These are phyloP conservation scores for Botryobasidium botryosum DNA, from an alignment of 768 basidiomycete species.

Conservation along the genomic window DNA sequence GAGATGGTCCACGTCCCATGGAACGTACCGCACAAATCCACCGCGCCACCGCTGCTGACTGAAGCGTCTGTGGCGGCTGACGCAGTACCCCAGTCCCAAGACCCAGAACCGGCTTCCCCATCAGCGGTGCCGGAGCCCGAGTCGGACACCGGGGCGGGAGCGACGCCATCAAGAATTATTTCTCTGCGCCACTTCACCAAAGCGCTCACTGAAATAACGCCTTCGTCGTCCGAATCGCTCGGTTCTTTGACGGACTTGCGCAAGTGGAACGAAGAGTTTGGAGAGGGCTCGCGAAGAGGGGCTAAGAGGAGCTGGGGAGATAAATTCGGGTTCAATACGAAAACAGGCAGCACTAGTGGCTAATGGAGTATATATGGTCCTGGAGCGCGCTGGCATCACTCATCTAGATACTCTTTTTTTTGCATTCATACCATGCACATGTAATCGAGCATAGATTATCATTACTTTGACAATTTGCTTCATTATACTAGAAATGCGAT, in stretches of 20 bases:
- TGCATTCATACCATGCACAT: too few species aligned
- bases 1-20: constrained; percentile 71
- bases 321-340: constrained; percentile 61
- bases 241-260: constrained; percentile 59
- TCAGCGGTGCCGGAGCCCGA: neutral
- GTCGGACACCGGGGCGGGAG: neutral
- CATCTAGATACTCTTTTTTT: too few species aligned
- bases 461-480: too few species aligned
- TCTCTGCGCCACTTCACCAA: constrained; percentile 54
- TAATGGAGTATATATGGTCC: too few species aligned
- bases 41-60: neutral
- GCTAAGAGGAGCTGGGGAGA: constrained; percentile 76
- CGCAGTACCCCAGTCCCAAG: neutral
- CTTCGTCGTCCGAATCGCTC: constrained; percentile 69
- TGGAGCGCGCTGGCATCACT: too few species aligned
- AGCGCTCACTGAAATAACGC: constrained; percentile 78
- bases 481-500: too few species aligned
- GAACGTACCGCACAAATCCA: constrained; percentile 18
- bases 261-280: constrained; percentile 90
- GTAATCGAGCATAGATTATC: too few species aligned
- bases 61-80: neutral
- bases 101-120: neutral
- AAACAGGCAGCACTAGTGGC: too few species aligned
- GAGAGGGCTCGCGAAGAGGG: constrained; percentile 52
- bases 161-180: constrained; percentile 25